phyloP scores from a whole-genome alignment of 139 green algal species.

The Picochlorum sp. region DNA sequence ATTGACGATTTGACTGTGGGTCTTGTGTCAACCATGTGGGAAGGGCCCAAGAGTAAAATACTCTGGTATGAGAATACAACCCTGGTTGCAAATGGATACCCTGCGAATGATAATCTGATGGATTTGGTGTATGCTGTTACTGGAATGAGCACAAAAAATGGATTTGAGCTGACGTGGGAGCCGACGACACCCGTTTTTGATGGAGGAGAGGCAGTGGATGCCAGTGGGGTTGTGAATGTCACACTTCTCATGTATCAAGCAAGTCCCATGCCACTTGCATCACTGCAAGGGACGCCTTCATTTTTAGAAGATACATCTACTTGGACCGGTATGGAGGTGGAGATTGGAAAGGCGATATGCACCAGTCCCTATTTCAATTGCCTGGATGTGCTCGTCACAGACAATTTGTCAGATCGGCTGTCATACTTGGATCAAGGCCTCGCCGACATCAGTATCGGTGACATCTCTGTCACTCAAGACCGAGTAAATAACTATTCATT shows the following conservation, averaged over 20 bases:
- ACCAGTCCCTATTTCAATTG: conserved; percentile 8
- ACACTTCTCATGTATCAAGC: neutral
- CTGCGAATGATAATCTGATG: neutral
- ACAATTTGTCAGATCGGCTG: conserved; percentile 1
- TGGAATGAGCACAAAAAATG: conserved; percentile 2
- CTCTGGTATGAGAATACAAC: conserved; percentile 4
- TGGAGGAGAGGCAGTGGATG: neutral
- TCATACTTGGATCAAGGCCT: conserved; percentile 4
- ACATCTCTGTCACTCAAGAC: conserved; percentile 7
- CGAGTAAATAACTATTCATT: conserved; percentile 6
- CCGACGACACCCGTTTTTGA: neutral
- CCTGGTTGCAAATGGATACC: conserved; percentile 4
- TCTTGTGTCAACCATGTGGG: conserved; percentile 1
- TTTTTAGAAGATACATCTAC: neutral
- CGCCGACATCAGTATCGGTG: conserved; percentile 3
- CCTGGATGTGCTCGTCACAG: neutral
- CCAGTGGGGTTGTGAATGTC: neutral
- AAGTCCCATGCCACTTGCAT: conserved; percentile 5
- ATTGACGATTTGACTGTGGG: conserved; percentile 2
- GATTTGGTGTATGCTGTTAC: neutral
- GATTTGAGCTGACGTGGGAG: neutral
- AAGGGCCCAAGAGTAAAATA: neutral
- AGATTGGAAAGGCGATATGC: conserved; percentile 8
- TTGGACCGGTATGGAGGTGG: conserved; percentile 4
- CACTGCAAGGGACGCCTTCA: neutral